Base-by-base conservation (phyloP, 345 rosid species). In the Microthlaspi erraticum region DNA sequence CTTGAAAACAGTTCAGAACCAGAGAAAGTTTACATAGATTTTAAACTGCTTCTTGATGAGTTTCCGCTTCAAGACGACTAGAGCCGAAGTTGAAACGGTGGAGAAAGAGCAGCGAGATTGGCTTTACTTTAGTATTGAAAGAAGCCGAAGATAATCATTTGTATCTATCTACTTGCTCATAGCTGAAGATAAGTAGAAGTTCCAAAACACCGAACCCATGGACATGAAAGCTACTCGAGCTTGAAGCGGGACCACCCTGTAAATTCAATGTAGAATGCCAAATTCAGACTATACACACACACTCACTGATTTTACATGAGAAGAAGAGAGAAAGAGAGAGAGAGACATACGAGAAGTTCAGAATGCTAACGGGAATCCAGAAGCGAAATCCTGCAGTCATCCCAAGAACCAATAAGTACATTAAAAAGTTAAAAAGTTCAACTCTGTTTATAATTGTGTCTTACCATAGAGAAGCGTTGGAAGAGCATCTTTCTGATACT, bases 141-240 rank as follows among this genome's bases (percentile, higher is more conserved):
- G 18, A 44, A 44, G 16, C 36, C 29, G 63, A 60, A 37, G 72
- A 44, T 29, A 55, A 29, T 23, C 4, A n/a, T 4, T 31, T 50
- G 71, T 37, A 77, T 64, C 60, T 33, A 36, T 26, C 82, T 86
- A 90, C 76, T 90, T 86, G 93, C 83, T 87, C 90, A 93, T 66
- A 43, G 91, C 86, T 75, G 97, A 82, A 41, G 98, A 93, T 68
- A 93, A 80, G 86, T 70, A 87, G 81, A 86, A 93, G 81, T 93
- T 93, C 97, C 97, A 93, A 80, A 93, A 93, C 78, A 93, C 86
- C 54, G 98, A 90, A 19, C 88, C 92, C 77, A 77, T 77, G 48
- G 94, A 93, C 98, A 93, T 88, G 85, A 90, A 93, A 60, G 94
- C 98, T 38, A 93, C 96, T 14, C 92, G 98, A 38, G 96, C 88